Conservation (phyloP, 2,329 filamentous ascomycete genomes). For the Alternaria metachromatica region DNA sequence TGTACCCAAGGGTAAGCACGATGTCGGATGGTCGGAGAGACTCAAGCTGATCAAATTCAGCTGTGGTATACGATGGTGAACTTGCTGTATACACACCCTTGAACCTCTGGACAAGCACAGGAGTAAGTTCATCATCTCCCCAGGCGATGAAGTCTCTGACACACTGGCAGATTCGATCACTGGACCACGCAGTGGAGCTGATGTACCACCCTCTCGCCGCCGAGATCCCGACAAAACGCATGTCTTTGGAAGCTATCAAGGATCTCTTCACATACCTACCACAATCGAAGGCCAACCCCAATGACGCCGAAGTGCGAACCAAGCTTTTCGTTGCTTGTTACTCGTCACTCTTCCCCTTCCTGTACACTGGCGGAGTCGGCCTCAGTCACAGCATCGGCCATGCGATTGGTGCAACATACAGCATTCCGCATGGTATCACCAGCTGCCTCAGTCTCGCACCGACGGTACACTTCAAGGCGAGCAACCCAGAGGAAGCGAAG, state of each 20-base stretch:
- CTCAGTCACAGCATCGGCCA: slow-evolving; percentile 59
- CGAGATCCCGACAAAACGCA: slow-evolving; percentile 56
- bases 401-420: slow-evolving; percentile 62
- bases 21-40: neutral
- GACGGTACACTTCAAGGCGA: slow-evolving; percentile 61
- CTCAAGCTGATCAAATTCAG: slow-evolving; percentile 37
- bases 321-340: slow-evolving; percentile 62
- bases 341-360: slow-evolving; percentile 56
- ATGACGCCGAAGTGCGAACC: slow-evolving; percentile 58
- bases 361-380: slow-evolving; percentile 59
- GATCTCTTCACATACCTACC: slow-evolving; percentile 62
- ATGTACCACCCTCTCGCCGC: slow-evolving; percentile 62
- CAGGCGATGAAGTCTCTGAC: slow-evolving; percentile 7
- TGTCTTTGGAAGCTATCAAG: slow-evolving; percentile 56
- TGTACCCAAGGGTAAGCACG: slow-evolving; percentile 44
- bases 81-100: slow-evolving; percentile 60
- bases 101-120: slow-evolving; percentile 60
- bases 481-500: slow-evolving; percentile 54
- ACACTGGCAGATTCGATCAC: slow-evolving; percentile 52
- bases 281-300: slow-evolving; percentile 55
- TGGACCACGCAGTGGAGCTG: slow-evolving; percentile 63
- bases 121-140: slow-evolving; percentile 31
- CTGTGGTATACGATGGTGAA: slow-evolving; percentile 61
- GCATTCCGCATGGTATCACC: slow-evolving; percentile 64
- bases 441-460: slow-evolving; percentile 61